These are phyloP conservation scores for peach (Prunus persica) DNA, from an alignment of 306 rosid genomes.

Conservation along the genomic window Prunus_persica_NCBIv2 NC_034013.1:14046001-14046500, in stretches of 20 bases:
- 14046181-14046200: slow-evolving; percentile 75
- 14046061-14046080: not conserved
- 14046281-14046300: slow-evolving; percentile 55
- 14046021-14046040: not conserved
- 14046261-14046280: slow-evolving; percentile 49
- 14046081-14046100: slow-evolving; percentile 91
- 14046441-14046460: no score
- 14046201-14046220: slow-evolving; percentile 87
- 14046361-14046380: not conserved
- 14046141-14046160: slow-evolving; percentile 89
- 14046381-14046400: not conserved
- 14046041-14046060: not conserved
- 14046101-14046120: slow-evolving; percentile 66
- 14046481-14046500: no score
- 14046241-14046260: slow-evolving; percentile 40
- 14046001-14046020: not conserved
- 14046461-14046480: no score
- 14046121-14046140: slow-evolving; percentile 39
- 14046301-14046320: slow-evolving; percentile 48
- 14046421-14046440: no score
- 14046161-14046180: slow-evolving; percentile 79
- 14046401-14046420: not conserved
- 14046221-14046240: slow-evolving; percentile 85
- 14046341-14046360: slow-evolving; percentile 66
- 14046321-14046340: slow-evolving; percentile 61